phyloP scores from a whole-genome alignment of 768 basidiomycete species.

The Boletus tomentosulus region DNA sequence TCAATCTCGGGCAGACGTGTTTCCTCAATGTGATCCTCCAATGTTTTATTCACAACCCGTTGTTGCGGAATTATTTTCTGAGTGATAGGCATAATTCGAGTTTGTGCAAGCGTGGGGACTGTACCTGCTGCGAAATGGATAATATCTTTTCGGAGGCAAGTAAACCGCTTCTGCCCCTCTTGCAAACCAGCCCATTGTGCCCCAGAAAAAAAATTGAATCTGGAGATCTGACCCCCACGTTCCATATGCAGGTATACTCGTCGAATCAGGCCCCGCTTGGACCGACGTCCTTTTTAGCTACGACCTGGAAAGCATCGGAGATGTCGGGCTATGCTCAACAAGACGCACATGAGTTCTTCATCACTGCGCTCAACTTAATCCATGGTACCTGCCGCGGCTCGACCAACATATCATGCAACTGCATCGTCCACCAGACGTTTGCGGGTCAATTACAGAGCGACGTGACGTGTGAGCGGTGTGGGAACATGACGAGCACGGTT shows the following conservation, averaged over 20 bases:
- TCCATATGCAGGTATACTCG: conserved; percentile 45
- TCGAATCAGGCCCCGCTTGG: conserved; percentile 63
- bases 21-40: conserved; percentile 93
- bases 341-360: conserved; percentile 89
- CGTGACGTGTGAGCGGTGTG: conserved; percentile 83
- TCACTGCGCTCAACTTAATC: conserved; percentile 80
- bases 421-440: conserved; percentile 89
- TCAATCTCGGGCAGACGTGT: conserved; percentile 91
- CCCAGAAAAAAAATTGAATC: neutral
- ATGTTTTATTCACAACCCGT: conserved; percentile 83
- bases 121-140: conserved; percentile 94
- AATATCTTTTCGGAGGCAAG: conserved; percentile 69
- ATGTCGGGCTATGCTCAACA: conserved; percentile 92
- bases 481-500: conserved; percentile 68
- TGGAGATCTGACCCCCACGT: neutral
- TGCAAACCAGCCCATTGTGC: neutral
- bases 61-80: conserved; percentile 85
- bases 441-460: conserved; percentile 85
- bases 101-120: conserved; percentile 65
- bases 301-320: conserved; percentile 80
- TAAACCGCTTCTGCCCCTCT: neutral
- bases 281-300: conserved; percentile 76
- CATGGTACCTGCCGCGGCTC: conserved; percentile 74
- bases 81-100: conserved; percentile 82
- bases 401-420: conserved; percentile 78